Evolutionary conservation across 75 land plant genomes (phyloP), one percentile per base, ranked within the genome.

Genomic region (Picea sitchensis): DNA sequence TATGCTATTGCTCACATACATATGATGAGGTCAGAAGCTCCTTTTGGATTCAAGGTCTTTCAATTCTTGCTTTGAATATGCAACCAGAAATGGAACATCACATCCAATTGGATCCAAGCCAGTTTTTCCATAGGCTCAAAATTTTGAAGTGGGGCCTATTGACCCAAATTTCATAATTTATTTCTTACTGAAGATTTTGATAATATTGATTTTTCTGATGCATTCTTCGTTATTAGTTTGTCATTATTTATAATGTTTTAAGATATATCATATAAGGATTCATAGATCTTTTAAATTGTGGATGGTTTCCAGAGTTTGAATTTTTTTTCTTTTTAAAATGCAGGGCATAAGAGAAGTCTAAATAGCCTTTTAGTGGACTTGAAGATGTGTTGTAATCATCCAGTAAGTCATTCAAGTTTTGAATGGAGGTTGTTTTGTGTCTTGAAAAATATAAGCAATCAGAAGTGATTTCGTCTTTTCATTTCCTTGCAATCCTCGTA

Each of bases 311-410:
- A 41, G 51, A 71, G 41, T 71, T 21, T 69, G 20, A 41, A 47
- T 47, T 7, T 63, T 63, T 63, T 26, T 36, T 56, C 14, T 14
- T 76, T 76, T 8, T 56, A 9, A 5, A 36, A 9, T 84, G 80
- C 85, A 84, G 86, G 86, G 31, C 67, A 76, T 54, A 84, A 84
- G 73, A 82, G 84, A 51, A 68, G 80, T 58, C 76, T 84, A 14
- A 81, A 77, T 80, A 62, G 31, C 63, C 76, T 84, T n/a, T 54
- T 84, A n/a, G 73, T 77, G 38, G 86, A 84, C 41, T 79, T 84
- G 79, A 82, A 82, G 84, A 84, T 82, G 80, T 83, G 58, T 30
- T 84, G 86, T 69, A 84, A 84, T 78, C 86, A 84, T 77, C 86
- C 86, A 73, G 86, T 84, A 31, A 84, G 84, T 72, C 12, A 73